Evolutionary conservation across 2,329 filamentous ascomycete species (phyloP).

Genomic region (Botrytis porri): DNA sequence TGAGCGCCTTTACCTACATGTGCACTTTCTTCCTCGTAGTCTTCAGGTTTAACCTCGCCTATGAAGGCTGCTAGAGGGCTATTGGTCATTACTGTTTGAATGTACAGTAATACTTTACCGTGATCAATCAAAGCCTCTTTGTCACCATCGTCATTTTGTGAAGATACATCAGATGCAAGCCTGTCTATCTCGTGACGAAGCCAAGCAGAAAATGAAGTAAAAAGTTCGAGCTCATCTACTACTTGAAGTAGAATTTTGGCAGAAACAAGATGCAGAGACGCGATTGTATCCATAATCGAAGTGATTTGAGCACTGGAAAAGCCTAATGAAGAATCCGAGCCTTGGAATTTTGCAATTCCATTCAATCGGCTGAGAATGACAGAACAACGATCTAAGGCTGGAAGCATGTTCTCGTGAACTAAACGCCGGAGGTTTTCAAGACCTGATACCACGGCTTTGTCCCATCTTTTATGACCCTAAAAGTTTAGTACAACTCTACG

Average conservation of each 20-base stretch:
- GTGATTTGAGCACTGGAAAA: constrained; percentile 62
- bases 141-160: constrained; percentile 67
- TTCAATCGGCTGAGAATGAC: constrained; percentile 80
- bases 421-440: constrained; percentile 75
- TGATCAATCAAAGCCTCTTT: constrained; percentile 75
- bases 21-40: constrained; percentile 48
- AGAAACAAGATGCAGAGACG: constrained; percentile 70
- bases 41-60: constrained; percentile 48
- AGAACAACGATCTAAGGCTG: constrained; percentile 77
- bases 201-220: constrained; percentile 78
- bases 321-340: constrained; percentile 62
- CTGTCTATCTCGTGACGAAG: constrained; percentile 79
- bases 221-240: constrained; percentile 75
- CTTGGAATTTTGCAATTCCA: constrained; percentile 79
- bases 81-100: constrained; percentile 64
- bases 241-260: constrained; percentile 70
- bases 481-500: constrained; percentile 23
- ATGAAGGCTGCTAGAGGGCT: constrained; percentile 66
- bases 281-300: constrained; percentile 65
- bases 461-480: constrained; percentile 91
- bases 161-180: constrained; percentile 60
- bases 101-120: constrained; percentile 70
- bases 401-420: constrained; percentile 83
- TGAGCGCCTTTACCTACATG: constrained; percentile 45
- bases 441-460: constrained; percentile 76